Evolutionary conservation across 768 basidiomycete species (phyloP), one percentile per base, ranked within the genome.

Genomic region (Termitomyces sp.): DNA sequence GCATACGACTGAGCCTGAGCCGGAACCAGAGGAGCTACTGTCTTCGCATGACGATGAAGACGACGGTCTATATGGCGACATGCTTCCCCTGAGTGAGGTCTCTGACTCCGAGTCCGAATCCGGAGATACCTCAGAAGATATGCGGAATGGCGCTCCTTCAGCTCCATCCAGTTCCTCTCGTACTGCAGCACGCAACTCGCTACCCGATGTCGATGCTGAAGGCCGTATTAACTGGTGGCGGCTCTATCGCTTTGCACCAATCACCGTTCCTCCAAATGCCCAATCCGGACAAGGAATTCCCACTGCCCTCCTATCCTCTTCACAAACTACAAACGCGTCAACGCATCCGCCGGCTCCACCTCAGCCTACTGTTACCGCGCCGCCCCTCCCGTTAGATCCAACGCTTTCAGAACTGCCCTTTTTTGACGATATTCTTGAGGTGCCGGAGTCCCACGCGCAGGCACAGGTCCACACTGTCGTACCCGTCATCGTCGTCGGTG

Each of bases 401-500:
- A 60, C 65, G 1, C 55, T 65, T 13, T 50, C 63, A 18, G 65
- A 66, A 38, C 54, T 64, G 13, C 59, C 63, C n/a, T 63, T 64
- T 22, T 56, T 61, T 8, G 49, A 57, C 33, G 30, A 51, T 45
- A 40, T 61, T 14, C 41, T 64, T 11, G 47, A 47, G 1, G 18
- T 18, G 3, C 55, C 61, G 14, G 24, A 54, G 45, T 6, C 40
- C 20, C 8, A 18, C 40, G 10, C 32, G 36, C 40, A 55, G 26
- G 16, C 50, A 52, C 26, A 43, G 28, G 41, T 14, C 20, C 65
- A 77, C 61, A 72, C 83, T 22, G 87, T 92, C 36, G 83, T 92
- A 14, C 90, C 90, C 20, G 88, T 92, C 60, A 90, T 92, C 59
- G 85, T 92, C 55, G 90, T 92, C 28, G 90, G 90, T 9, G 72